Evolutionary conservation across 176 grass and related monocot genomes (phyloP).

Genomic region (Juncus inflexus): DNA sequence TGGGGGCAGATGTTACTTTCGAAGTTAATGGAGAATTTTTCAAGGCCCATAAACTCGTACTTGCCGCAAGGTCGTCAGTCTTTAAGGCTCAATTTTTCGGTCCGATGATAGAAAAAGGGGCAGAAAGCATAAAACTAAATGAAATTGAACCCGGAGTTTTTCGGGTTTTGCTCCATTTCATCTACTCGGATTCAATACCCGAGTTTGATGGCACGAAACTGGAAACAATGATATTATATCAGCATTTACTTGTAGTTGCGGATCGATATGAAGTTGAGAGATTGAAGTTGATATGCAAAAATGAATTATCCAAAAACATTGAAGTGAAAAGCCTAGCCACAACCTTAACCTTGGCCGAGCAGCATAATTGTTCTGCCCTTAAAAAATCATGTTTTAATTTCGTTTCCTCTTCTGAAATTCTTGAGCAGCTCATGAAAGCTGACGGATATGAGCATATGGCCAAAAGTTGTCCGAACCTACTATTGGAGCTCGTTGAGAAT

Average conservation of each 20-base stretch:
- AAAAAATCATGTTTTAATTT: not conserved
- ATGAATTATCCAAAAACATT: not conserved
- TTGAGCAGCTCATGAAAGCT: not conserved
- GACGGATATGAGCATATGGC: not conserved
- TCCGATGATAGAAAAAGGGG: conserved; percentile 1
- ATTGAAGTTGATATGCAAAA: not conserved
- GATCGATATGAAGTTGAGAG: not conserved
- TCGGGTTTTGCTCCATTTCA: conserved; percentile 14
- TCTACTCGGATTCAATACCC: conserved; percentile 16
- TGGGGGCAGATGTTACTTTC: conserved; percentile 24
- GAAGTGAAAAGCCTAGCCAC: not conserved
- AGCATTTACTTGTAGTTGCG: not conserved
- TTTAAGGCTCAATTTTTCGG: conserved; percentile 32
- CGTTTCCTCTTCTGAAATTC: not conserved
- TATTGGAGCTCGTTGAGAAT: not conserved
- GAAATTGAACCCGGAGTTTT: conserved; percentile 26
- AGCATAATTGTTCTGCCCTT: conserved; percentile 5
- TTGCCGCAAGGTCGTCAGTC: conserved; percentile 18
- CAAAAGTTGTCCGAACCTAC: not conserved
- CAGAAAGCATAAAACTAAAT: conserved; percentile 3
- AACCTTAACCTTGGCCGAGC: not conserved
- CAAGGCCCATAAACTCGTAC: not conserved
- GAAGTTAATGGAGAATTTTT: conserved; percentile 10
- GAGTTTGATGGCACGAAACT: not conserved
- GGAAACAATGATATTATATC: not conserved